Conservation (phyloP, 1,284 basidiomycete genomes). For the Naganishia cerealis region DNA sequence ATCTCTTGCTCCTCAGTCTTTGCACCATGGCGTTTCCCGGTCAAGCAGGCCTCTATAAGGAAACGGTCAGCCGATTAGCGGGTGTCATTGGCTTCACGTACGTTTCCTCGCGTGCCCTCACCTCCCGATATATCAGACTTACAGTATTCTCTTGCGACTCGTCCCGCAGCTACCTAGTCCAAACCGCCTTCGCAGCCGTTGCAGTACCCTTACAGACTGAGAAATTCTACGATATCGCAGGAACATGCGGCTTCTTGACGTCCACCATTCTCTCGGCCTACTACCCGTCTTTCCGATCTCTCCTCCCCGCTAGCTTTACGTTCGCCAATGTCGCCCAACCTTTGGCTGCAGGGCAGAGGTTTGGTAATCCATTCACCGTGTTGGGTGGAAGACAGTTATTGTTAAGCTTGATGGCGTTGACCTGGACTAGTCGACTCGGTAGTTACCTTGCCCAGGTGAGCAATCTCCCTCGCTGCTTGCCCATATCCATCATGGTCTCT, state of each 20-base stretch:
- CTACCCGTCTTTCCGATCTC: constrained; percentile 54
- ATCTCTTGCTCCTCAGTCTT: too few species aligned
- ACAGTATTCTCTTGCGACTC: background rate
- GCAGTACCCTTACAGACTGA: constrained; percentile 46
- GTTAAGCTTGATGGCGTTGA: constrained; percentile 59
- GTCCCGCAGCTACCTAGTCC: constrained; percentile 43
- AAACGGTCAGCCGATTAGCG: constrained; percentile 37
- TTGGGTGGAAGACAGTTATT: constrained; percentile 67
- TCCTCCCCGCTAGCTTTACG: constrained; percentile 50
- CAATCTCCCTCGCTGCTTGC: constrained; percentile 6
- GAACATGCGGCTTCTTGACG: constrained; percentile 58
- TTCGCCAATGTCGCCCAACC: constrained; percentile 28
- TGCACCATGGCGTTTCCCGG: constrained; percentile 22
- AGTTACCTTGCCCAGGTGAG: constrained; percentile 63
- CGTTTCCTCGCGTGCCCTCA: constrained; percentile 26
- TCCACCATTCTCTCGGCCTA: constrained; percentile 45
- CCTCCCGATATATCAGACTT: background rate
- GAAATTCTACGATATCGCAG: constrained; percentile 52
- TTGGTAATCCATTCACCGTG: constrained; percentile 50
- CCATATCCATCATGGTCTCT: background rate
- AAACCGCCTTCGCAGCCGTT: constrained; percentile 44
- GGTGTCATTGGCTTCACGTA: constrained; percentile 46
- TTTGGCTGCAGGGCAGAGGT: constrained; percentile 9
- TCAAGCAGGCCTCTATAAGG: constrained; percentile 27
- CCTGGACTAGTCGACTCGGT: constrained; percentile 68